These are phyloP conservation scores for Phellopilus nigrolimitatus DNA, from an alignment of 1,284 basidiomycete genomes.

Conservation along the genomic window DNA sequence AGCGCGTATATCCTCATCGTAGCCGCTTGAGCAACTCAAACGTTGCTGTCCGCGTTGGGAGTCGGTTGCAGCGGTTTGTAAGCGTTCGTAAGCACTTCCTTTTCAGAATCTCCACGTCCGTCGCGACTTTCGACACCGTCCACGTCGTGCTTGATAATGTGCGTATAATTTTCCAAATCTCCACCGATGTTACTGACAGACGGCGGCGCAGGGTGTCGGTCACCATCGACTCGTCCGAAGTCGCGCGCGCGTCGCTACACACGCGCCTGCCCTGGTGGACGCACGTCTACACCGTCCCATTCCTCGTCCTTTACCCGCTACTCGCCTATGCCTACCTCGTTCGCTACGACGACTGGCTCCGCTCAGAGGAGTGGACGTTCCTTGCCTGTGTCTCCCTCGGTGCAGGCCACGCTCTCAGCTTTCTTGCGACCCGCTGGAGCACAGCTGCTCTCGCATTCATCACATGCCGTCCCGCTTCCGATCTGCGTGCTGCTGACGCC, in stretches of 20 bases:
- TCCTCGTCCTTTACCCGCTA: conserved; percentile 83
- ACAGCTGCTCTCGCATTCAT: conserved; percentile 75
- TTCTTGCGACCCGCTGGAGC: conserved; percentile 90
- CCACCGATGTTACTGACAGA: neutral
- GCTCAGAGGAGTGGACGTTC: conserved; percentile 96
- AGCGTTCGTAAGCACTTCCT: neutral
- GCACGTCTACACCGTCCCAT: conserved; percentile 83
- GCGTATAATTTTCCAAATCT: too few relatives aligned
- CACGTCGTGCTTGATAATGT: neutral
- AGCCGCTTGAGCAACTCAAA: neutral
- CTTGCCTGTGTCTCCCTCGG: conserved; percentile 84
- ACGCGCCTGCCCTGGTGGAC: conserved; percentile 72
- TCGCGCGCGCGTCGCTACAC: conserved; percentile 77
- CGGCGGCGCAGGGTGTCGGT: conserved; percentile 39
- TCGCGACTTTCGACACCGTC: neutral
- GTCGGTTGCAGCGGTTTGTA: neutral
- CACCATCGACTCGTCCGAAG: conserved; percentile 80
- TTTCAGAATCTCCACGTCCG: too few relatives aligned
- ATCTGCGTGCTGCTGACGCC: conserved; percentile 70
- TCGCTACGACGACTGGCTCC: conserved; percentile 87
- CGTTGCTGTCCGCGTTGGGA: neutral
- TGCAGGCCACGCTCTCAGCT: conserved; percentile 87
- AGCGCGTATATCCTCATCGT: conserved; percentile 72
- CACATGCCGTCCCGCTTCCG: conserved; percentile 64
- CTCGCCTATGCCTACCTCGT: conserved; percentile 90